phyloP scores from a whole-genome alignment of 2,329 filamentous ascomycete genomes.

The Nothomitra cinnamomea region DNA sequence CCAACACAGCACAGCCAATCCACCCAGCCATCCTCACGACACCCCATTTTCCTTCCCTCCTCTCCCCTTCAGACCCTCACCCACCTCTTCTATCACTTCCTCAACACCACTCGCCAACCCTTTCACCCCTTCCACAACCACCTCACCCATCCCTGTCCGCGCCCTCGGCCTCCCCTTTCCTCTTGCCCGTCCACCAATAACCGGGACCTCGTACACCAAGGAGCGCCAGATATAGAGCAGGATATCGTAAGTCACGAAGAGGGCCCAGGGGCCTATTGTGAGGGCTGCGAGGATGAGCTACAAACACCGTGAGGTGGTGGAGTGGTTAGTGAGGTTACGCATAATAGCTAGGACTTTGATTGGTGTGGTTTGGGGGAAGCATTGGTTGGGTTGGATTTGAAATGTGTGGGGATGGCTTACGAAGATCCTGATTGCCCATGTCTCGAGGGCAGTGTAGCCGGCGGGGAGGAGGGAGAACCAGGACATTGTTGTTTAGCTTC shows the following conservation, averaged over 20 bases:
- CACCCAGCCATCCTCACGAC: background rate
- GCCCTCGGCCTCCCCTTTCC: conserved; percentile 42
- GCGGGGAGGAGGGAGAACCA: conserved; percentile 48
- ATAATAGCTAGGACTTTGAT: background rate
- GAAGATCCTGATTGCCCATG: conserved; percentile 44
- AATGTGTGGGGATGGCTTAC: conserved; percentile 23
- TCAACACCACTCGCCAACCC: background rate
- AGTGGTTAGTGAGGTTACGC: no score
- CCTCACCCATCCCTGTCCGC: conserved; percentile 31
- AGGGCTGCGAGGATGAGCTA: conserved; percentile 43
- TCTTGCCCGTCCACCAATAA: conserved; percentile 41
- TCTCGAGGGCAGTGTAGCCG: conserved; percentile 38
- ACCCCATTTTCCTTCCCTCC: background rate
- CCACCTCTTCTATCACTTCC: background rate
- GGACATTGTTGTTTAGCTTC: conserved; percentile 29
- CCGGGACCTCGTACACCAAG: conserved; percentile 39
- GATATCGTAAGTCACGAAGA: conserved; percentile 46
- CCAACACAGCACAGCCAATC: background rate
- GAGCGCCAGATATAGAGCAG: conserved; percentile 43
- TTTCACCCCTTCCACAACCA: conserved; percentile 6
- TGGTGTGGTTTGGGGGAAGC: background rate
- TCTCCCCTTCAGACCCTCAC: background rate
- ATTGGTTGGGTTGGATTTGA: background rate
- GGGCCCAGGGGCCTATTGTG: conserved; percentile 44
- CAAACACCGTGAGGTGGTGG: background rate